Conservation (phyloP, 768 basidiomycete species). For the Suillus alpinus region DNA sequence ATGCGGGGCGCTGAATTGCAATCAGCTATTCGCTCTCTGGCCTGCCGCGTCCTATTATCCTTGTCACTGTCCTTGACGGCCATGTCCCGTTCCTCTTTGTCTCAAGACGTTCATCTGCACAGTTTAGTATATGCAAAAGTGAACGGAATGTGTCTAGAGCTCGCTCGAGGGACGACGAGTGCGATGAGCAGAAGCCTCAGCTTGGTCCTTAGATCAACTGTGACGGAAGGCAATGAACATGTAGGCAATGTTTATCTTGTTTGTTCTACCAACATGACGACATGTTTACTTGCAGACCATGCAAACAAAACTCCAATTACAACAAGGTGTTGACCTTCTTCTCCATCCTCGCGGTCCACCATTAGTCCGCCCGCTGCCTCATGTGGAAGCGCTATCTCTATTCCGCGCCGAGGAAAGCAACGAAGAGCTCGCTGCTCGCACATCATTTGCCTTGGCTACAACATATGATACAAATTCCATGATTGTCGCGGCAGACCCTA, state of each 20-base stretch:
- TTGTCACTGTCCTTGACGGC: slow-evolving; percentile 55
- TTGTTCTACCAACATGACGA: not conserved
- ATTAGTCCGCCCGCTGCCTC: slow-evolving; percentile 63
- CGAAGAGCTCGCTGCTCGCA: slow-evolving; percentile 54
- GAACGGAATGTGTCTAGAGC: slow-evolving; percentile 44
- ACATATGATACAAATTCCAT: slow-evolving; percentile 5
- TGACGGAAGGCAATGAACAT: slow-evolving; percentile 20
- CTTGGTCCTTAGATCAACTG: slow-evolving; percentile 47
- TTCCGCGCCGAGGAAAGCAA: slow-evolving; percentile 60
- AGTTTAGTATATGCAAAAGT: slow-evolving; percentile 42
- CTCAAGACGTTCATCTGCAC: slow-evolving; percentile 50
- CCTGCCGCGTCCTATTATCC: slow-evolving; percentile 55
- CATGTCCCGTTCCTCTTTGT: slow-evolving; percentile 53
- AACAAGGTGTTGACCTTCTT: slow-evolving; percentile 53
- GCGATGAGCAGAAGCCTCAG: slow-evolving; percentile 61
- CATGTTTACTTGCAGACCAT: slow-evolving; percentile 14
- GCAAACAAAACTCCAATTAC: slow-evolving; percentile 15
- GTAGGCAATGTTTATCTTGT: slow-evolving; percentile 24
- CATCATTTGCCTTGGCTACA: slow-evolving; percentile 36
- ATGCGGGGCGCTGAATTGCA: slow-evolving; percentile 51
- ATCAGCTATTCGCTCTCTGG: slow-evolving; percentile 54
- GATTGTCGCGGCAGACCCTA: not conserved
- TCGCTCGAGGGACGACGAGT: slow-evolving; percentile 53
- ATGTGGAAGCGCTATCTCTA: slow-evolving; percentile 58
- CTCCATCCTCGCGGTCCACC: slow-evolving; percentile 82